These are phyloP conservation scores for Paramecium tetraurelia DNA, from an alignment of 73 alveolate genomes.

Conservation along the genomic window DNA sequence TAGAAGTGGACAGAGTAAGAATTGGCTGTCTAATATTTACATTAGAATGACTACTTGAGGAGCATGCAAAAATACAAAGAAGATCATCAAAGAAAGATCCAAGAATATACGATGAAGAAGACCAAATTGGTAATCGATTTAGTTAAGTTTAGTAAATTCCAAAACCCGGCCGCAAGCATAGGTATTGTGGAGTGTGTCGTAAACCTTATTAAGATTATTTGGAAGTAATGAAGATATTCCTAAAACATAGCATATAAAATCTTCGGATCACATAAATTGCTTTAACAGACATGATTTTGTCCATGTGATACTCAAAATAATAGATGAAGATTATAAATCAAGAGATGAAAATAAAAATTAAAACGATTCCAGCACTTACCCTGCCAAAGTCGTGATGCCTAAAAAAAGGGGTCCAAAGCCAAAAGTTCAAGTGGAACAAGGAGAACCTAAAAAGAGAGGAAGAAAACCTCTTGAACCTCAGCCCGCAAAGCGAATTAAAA, in stretches of 20 bases:
- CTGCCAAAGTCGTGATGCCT: constrained; percentile 9
- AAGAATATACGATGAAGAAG: constrained; percentile 41
- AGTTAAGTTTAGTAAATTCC: constrained; percentile 4
- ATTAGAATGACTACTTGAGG: constrained; percentile 5
- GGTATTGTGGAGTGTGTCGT: constrained; percentile 50
- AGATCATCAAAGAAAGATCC: constrained; percentile 39
- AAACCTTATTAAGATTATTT: constrained; percentile 40
- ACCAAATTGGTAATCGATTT: not conserved
- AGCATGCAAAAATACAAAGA: constrained; percentile 45
- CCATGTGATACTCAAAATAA: not conserved
- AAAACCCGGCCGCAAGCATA: constrained; percentile 40
- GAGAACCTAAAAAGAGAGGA: constrained; percentile 33
- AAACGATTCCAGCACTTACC: constrained; percentile 34
- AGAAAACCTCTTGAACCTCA: not conserved
- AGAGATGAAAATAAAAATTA: constrained; percentile 8
- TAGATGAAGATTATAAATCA: constrained; percentile 1
- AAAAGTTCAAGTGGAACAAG: not conserved
- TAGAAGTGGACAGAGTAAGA: constrained; percentile 37
- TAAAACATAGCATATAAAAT: constrained; percentile 7
- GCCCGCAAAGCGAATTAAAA: not conserved
- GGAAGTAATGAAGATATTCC: not conserved
- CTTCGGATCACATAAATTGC: constrained; percentile 14
- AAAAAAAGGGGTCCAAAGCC: constrained; percentile 16
- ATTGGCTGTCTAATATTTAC: not conserved
- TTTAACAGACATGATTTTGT: constrained; percentile 35